These are phyloP conservation scores for Penstemon davidsonii DNA, from an alignment of 257 asterid species.

Conservation along the genomic window DNA sequence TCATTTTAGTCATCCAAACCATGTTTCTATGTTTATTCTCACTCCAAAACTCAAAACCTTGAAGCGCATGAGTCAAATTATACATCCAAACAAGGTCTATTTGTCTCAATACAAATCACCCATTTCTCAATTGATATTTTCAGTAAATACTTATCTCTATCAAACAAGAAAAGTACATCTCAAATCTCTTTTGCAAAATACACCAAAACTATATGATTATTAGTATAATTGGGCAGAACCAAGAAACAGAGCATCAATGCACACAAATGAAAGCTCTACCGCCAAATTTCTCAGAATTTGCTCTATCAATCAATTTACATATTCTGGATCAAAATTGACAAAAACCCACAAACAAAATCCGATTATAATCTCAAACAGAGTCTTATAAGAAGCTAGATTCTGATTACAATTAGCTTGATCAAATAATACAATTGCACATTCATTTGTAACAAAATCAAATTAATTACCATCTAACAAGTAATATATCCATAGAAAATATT, in stretches of 20 bases:
- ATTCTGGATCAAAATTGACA: background rate
- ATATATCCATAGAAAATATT: too few species aligned
- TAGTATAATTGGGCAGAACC: background rate
- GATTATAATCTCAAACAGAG: background rate
- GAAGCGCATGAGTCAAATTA: background rate
- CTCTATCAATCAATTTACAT: background rate
- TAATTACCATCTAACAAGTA: too few species aligned
- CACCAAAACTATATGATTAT: background rate
- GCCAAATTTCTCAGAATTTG: background rate
- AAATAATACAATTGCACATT: too few species aligned
- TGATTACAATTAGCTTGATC: background rate
- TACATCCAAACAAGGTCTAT: background rate
- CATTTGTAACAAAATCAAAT: too few species aligned
- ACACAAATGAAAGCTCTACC: background rate
- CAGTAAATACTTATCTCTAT: too few species aligned
- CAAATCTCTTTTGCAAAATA: conserved; percentile 2
- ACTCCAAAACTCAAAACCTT: background rate
- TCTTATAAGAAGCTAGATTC: background rate
- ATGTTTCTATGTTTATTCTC: too few species aligned
- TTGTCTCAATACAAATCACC: background rate
- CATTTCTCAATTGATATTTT: background rate
- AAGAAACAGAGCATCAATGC: conserved; percentile 11
- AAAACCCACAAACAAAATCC: background rate
- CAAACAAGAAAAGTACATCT: background rate
- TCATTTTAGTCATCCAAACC: too few species aligned